Evolutionary conservation across 2,329 filamentous ascomycete species (phyloP), one percentile per base, ranked within the genome.

Genomic region (Neofusicoccum parvum): DNA sequence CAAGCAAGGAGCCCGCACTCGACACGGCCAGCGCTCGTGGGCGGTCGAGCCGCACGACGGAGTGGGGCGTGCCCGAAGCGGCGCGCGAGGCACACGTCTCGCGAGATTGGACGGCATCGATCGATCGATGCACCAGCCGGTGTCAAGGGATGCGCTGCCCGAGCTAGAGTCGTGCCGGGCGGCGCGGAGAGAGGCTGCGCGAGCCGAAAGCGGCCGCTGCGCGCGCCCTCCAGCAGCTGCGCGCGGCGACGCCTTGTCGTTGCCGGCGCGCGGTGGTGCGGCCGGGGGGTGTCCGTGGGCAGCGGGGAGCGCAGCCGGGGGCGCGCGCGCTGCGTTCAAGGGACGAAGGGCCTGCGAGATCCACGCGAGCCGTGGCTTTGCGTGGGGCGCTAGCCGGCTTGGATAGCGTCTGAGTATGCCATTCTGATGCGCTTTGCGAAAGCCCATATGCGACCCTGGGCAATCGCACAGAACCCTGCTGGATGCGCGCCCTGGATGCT

Each of bases 391-490:
- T 56, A 64, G 62, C 62, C 36, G 56, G 54, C 54, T 45, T 59
- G 23, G 27, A 43, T 59, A 45, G 54, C 62, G 62, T 48, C 62
- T 43, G 50, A 64, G 50, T 65, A 59, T 65, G 51, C 63, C 63
- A 65, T 65, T 65, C 63, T 64, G 63, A 65, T 65, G 62, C 62
- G 62, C 62, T 64, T 65, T 65, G 51, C 51, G 64, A 65, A 65
- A 53, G 64, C 64, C 64, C 64, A 65, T 65, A 65, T 65, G 64
- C 54, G 64, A 65, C 64, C 64, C 64, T 53, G 64, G 54, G 48
- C 56, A 65, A 65, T 65, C 64, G 48, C 32, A 17, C 63, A 65
- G 53, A 65, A 65, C 63, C 63, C 63, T 65, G 63, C 53, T 56
- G 48, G 64, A 65, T 65, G 64, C 56, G 64, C 64, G 62, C 62